Conservation (phyloP, 2,329 filamentous ascomycete genomes). For the Sphaerulina vaccinii region DNA sequence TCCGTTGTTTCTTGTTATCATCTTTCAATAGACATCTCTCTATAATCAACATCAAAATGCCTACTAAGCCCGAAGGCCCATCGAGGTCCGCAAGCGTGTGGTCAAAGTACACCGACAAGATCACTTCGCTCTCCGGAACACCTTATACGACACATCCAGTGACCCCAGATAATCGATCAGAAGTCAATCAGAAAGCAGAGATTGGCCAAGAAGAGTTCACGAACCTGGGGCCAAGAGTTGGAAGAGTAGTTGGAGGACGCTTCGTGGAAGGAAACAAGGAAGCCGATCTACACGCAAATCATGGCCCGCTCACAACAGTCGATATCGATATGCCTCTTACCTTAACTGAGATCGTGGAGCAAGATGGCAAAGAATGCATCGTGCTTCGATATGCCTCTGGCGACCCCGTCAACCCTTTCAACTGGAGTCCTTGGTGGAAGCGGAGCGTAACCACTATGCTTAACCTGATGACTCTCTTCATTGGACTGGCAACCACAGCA, state of each 20-base stretch:
- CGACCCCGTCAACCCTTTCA: constrained; percentile 54
- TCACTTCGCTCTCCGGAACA: constrained; percentile 20
- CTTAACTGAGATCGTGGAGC: constrained; percentile 43
- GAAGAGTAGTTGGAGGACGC: constrained; percentile 43
- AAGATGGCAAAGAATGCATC: constrained; percentile 48
- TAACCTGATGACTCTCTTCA: constrained; percentile 55
- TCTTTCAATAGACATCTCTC: neutral
- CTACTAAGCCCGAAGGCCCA: constrained; percentile 13
- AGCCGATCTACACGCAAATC: constrained; percentile 32
- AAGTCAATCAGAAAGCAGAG: constrained; percentile 14
- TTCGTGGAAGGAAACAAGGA: constrained; percentile 39
- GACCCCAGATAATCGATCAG: constrained; percentile 29
- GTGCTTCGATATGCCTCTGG: constrained; percentile 48
- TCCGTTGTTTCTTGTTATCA: constrained; percentile 7
- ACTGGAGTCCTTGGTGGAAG: constrained; percentile 48
- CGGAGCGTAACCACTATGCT: constrained; percentile 49
- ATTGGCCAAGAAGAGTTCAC: constrained; percentile 20
- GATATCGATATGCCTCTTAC: constrained; percentile 53
- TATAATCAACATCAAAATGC: neutral
- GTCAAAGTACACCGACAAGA: constrained; percentile 24
- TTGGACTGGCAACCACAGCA: constrained; percentile 55
- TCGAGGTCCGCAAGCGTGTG: constrained; percentile 27
- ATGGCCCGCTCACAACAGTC: constrained; percentile 44
- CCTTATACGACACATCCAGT: constrained; percentile 22
- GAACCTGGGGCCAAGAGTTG: constrained; percentile 26